Conservation (phyloP, 352 stramenopile species). For the Phytopythium chamaehyphon region DNA sequence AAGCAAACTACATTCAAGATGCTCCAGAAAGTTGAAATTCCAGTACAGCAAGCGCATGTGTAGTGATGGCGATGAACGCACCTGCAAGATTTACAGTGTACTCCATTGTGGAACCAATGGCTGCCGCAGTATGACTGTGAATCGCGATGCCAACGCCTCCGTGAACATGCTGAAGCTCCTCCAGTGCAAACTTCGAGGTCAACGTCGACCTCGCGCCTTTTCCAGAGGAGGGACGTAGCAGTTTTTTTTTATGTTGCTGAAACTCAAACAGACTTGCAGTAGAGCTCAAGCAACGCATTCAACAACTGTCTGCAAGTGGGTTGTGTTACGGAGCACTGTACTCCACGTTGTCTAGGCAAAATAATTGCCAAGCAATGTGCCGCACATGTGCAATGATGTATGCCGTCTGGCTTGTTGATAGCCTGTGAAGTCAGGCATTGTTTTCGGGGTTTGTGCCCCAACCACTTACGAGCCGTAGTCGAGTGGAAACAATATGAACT, state of each 20-base stretch:
- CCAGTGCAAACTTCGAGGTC: not conserved
- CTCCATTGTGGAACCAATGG: slow-evolving; percentile 2
- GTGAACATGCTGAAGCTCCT: slow-evolving; percentile 2
- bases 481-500: not conserved
- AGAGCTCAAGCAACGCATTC: not conserved
- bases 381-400: not conserved
- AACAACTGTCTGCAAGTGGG: not conserved
- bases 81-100: not conserved
- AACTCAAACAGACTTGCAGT: too few relatives aligned
- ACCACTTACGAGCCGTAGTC: not conserved
- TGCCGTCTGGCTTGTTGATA: not conserved
- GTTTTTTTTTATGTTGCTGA: too few relatives aligned
- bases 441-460: too few relatives aligned
- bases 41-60: not conserved
- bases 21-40: not conserved
- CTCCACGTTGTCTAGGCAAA: not conserved
- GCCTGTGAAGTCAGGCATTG: not conserved
- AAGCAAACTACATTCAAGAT: slow-evolving; percentile 1
- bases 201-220: not conserved
- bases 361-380: too few relatives aligned
- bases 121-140: slow-evolving; percentile 2
- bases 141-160: slow-evolving; percentile 1
- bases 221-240: not conserved
- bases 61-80: not conserved
- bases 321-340: not conserved